Conservation (phyloP, 2,329 filamentous ascomycete species). For the Fusarium kyushuense region DNA sequence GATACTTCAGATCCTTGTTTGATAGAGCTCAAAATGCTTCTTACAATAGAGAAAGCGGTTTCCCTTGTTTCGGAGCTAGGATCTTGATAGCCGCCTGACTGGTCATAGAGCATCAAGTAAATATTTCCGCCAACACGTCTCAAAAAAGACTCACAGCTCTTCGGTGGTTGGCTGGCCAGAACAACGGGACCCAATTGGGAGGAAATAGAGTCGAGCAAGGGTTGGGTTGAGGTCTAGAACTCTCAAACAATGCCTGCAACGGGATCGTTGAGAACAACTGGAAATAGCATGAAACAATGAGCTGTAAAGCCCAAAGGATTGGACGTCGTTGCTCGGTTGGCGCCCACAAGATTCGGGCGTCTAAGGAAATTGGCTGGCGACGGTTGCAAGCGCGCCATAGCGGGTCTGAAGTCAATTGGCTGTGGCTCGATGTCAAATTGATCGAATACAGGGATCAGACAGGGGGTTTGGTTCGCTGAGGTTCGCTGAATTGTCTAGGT, state of each 20-base stretch:
- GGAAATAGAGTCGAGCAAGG: constrained; percentile 18
- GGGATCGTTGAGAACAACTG: constrained; percentile 3
- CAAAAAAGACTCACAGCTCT: constrained; percentile 24
- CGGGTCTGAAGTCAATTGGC: constrained; percentile 38
- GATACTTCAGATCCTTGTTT: background rate
- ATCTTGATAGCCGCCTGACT: constrained; percentile 43
- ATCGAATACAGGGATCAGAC: constrained; percentile 30
- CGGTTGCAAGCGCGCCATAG: constrained; percentile 42
- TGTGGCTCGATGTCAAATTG: constrained; percentile 6
- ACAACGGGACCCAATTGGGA: constrained; percentile 7
- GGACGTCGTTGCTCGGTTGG: constrained; percentile 36
- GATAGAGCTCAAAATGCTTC: constrained; percentile 9
- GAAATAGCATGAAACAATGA: constrained; percentile 24
- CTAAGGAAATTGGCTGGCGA: constrained; percentile 40
- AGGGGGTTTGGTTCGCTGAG: constrained; percentile 24
- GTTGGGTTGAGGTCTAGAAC: constrained; percentile 12
- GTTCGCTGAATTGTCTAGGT: background rate
- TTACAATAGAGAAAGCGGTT: constrained; percentile 11
- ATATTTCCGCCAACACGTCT: constrained; percentile 12
- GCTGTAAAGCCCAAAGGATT: constrained; percentile 27
- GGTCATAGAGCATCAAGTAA: constrained; percentile 16
- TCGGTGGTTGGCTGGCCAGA: constrained; percentile 27
- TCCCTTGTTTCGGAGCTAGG: constrained; percentile 35
- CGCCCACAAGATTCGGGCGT: constrained; percentile 35
- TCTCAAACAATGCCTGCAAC: constrained; percentile 13